Evolutionary conservation across 2,329 filamentous ascomycete species (phyloP), one percentile per base, ranked within the genome.

Genomic region (Talaromyces sp.): DNA sequence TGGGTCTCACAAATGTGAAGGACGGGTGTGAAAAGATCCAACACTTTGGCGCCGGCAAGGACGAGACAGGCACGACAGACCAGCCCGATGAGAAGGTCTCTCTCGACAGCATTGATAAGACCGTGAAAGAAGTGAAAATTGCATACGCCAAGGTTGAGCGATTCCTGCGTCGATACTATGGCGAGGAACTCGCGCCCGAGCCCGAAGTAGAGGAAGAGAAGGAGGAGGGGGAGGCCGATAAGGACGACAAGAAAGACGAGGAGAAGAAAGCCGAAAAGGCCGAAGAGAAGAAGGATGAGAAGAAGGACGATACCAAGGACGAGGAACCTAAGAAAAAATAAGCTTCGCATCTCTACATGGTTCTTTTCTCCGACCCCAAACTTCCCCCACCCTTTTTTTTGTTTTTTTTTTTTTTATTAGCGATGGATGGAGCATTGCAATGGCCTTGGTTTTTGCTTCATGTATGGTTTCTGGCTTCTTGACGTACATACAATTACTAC

Each of bases 21-120:
- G 91, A 97, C 68, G 88, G 86, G 57, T 99, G 94, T 77, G 92
- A 97, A 76, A 91, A 95, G 80, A 97, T 99, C 66, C 93, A 99
- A 75, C 88, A 96, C 68, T 95, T 87, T 71, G 93, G 93, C 62
- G 88, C 89, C 66, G 81, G 83, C 65, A 90, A 92, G 75, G 91
- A 93, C 63, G 84, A 90, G 55, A 87, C 89, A 39, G 91, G 91
- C 37, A 81, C 79, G 5, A 76, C 80, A 36, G 80, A 85, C 51
- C 86, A 90, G 68, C 76, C 79, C 2, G 85, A 95, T 65, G 80
- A 87, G 54, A 77, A 85, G 2, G 76, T 85, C 44, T 91, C 87
- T 65, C 79, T 97, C 32, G 74, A 82, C 56, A 85, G 84, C 56
- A 90, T 96, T 66, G 80, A 79, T 61, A 83, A 85, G 40, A 90